Evolutionary conservation across 805 yeast genomes (phyloP), one percentile per base, ranked within the genome.

Genomic region (Wilhelminamyces savonicus): DNA sequence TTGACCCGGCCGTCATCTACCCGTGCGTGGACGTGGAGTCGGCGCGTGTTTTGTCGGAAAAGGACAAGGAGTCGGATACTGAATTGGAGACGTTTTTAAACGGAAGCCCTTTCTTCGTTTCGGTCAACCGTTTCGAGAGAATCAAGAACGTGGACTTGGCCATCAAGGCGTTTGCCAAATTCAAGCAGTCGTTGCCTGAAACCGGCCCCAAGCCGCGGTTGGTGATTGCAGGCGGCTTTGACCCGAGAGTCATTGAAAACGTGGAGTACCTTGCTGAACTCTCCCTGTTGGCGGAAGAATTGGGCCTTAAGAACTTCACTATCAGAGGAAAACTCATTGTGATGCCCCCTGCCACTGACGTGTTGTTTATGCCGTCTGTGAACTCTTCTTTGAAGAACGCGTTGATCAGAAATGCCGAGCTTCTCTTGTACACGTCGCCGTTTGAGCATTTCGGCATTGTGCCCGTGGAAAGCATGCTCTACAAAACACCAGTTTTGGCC

Each of bases 381-480:
- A 69, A 82, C 23, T 67, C 86, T 2, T 50, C 68, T 2, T 51
- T 82, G 35, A 85, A 86, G 35, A 55, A 77, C 67, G 49, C 60
- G 69, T 65, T 92, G 16, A 59, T 92, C 20, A 52, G 68, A 22
- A 54, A 62, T 7, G 67, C 88, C 2, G 68, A 70, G 27, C 43
- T 82, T 32, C 64, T 92, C 14, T 57, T 88, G 26, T 92, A 92
- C 50, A 92, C 99, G 0, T 98, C 99, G 3, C 68, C 82, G 0
- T 72, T 71, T 44, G 98, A 92, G 54, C 99, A 92, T 59, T 92
- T 92, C 51, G 99, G 99, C 10, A 92, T 92, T 40, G 99, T 92
- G 7, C 99, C 99, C 2, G 67, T 92, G 11, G 98, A 92, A 52
- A 88, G 95, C 9, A 88, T 92, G 97, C 69, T 80, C 27, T 66